phyloP scores from a whole-genome alignment of 2,329 filamentous ascomycete genomes.

The Emericellopsis cladophorae region DNA sequence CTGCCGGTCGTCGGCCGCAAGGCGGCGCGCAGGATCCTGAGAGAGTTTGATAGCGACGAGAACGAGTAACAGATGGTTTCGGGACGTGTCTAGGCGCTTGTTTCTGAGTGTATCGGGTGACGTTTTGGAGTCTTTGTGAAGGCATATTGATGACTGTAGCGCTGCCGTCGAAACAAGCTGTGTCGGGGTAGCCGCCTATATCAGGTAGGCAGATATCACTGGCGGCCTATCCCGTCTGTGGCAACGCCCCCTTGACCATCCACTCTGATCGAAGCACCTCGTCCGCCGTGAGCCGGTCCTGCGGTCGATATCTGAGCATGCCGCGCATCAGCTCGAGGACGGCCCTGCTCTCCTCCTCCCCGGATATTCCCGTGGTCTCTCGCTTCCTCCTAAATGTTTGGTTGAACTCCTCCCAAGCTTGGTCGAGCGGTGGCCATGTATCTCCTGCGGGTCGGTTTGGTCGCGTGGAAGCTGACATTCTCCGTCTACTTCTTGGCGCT shows the following conservation, averaged over 20 bases:
- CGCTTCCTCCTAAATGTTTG: conserved; percentile 1
- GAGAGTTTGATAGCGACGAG: conserved; percentile 17
- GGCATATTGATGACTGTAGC: too few species aligned
- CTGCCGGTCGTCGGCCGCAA: conserved; percentile 26
- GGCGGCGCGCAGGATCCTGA: conserved; percentile 22
- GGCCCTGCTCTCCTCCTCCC: conserved; percentile 1
- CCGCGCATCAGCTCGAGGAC: conserved; percentile 3
- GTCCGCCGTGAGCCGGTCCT: conserved; percentile 11
- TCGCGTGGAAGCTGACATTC: too few species aligned
- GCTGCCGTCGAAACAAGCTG: too few species aligned
- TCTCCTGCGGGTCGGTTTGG: not conserved
- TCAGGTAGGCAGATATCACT: too few species aligned
- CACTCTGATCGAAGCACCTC: conserved; percentile 17
- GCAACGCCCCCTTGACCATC: conserved; percentile 17
- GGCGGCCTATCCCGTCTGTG: too few species aligned
- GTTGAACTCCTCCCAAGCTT: conserved; percentile 1
- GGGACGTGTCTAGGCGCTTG: too few species aligned
- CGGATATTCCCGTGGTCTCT: conserved; percentile 5
- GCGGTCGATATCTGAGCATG: conserved; percentile 3
- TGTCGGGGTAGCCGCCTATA: too few species aligned
- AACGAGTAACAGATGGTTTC: not conserved
- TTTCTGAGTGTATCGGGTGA: too few species aligned
- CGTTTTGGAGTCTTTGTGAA: too few species aligned
- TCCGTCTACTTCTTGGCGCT: not conserved
- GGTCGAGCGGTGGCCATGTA: conserved; percentile 1